Evolutionary conservation across 2,329 filamentous ascomycete genomes (phyloP).

Genomic region (Fusarium circinatum): DNA sequence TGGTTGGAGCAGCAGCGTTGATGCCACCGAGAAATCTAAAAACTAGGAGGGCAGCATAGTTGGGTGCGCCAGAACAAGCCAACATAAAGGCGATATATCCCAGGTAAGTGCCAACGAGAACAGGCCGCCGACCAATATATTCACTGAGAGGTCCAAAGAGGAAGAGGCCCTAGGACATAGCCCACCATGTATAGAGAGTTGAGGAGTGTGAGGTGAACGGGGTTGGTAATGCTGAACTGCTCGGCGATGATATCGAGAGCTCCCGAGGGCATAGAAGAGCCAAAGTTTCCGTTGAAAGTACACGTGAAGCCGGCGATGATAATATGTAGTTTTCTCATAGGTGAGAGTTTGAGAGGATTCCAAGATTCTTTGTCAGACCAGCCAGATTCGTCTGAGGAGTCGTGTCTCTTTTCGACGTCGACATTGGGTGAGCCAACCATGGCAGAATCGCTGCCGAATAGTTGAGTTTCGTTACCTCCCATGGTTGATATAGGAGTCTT

Average conservation of each 20-base stretch:
- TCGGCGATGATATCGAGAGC: constrained; percentile 49
- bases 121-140: constrained; percentile 48
- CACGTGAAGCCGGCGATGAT: constrained; percentile 50
- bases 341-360: constrained; percentile 47
- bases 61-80: constrained; percentile 53
- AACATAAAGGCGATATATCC: constrained; percentile 50
- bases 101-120: constrained; percentile 48
- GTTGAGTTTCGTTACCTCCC: constrained; percentile 11
- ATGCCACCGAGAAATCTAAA: constrained; percentile 52
- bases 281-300: constrained; percentile 51
- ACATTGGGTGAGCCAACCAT: background rate
- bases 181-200: constrained; percentile 52
- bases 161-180: constrained; percentile 49
- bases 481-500: constrained; percentile 3
- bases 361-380: constrained; percentile 34
- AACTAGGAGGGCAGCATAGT: constrained; percentile 55
- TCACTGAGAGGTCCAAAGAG: constrained; percentile 51
- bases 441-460: constrained; percentile 10
- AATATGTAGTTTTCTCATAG: constrained; percentile 48
- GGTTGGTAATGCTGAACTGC: constrained; percentile 42
- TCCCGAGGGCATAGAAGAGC: constrained; percentile 50
- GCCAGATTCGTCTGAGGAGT: constrained; percentile 32
- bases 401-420: constrained; percentile 15
- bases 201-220: constrained; percentile 46
- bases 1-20: constrained; percentile 49